Evolutionary conservation across 2,329 filamentous ascomycete genomes (phyloP), one percentile per base, ranked within the genome.

Genomic region (Triangularia setosa): DNA sequence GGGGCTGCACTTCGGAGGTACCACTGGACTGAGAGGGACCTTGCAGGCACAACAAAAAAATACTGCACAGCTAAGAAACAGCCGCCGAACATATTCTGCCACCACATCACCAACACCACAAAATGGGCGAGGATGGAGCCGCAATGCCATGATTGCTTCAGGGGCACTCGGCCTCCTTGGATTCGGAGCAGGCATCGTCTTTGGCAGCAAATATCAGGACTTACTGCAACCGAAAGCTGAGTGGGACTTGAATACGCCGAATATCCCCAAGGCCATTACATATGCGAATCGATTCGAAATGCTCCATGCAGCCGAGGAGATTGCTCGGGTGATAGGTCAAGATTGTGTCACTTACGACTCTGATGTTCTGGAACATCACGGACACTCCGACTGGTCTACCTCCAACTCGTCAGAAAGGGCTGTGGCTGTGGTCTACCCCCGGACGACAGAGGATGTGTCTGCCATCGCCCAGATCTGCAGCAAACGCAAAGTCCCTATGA

Each of bases 341-440:
- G 86, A 88, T 60, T 75, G 81, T 1, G 83, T 91, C 58, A 87
- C 81, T 70, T 86, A 84, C 12, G 88, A 91, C 70, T 79, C 84
- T 53, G 86, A 88, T 52, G 87, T 87, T 54, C 76, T 91, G 1
- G 82, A 85, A 21, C 76, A 79, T 55, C 89, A 91, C 71, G 87
- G 88, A 14, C 87, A 85, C 73, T 90, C 88, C 0, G 88, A 90
- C 72, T 90, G 87, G 87, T 90, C 87, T 0, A 85, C 86, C 0
- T 83, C 88, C 69, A 91, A 91, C 71, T 84, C 86, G 27, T 80
- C 86, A 28, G 81, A 80, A 21, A 78, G 89, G 1, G 87, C 89
- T 0, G 83, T 89, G 5, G 87, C 88, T 0, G 81, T 91, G 8
- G 85, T 85, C 1, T 88, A 88, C 67, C 89, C 89, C 0, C 81